Conservation (phyloP, 805 yeast genomes). For the Wickerhamiella shivajii region DNA sequence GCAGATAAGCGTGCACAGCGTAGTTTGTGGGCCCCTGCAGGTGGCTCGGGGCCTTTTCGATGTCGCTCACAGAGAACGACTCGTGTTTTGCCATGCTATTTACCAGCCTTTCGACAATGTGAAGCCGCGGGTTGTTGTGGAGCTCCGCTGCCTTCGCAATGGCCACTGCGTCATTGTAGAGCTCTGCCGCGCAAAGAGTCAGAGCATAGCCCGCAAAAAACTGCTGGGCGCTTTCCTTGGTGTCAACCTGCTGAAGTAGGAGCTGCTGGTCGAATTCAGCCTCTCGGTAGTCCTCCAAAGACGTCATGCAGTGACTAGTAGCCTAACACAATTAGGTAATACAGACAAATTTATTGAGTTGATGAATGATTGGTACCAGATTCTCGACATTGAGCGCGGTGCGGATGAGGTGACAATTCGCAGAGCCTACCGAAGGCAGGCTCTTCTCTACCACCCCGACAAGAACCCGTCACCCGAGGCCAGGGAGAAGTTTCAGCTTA, state of each 20-base stretch:
- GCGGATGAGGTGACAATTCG: constrained; percentile 73
- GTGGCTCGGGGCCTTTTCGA: background rate
- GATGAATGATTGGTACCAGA: constrained; percentile 36
- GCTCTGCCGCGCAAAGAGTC: constrained; percentile 1
- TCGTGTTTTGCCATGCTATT: background rate
- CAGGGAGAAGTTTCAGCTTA: constrained; percentile 17
- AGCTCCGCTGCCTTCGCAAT: constrained; percentile 2
- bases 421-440: constrained; percentile 80
- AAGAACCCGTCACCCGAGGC: constrained; percentile 30
- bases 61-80: too few relatives aligned
- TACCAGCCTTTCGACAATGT: background rate
- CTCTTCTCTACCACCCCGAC: constrained; percentile 89
- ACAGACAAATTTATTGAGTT: background rate
- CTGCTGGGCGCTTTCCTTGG: background rate
- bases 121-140: background rate
- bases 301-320: too few relatives aligned
- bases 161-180: constrained; percentile 4
- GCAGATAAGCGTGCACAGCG: background rate
- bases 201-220: constrained; percentile 5
- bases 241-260: background rate
- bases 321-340: too few relatives aligned
- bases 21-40: background rate
- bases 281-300: constrained; percentile 1
- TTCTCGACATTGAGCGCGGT: constrained; percentile 66
- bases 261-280: constrained; percentile 5